Evolutionary conservation across 164 flowering plant genomes (phyloP), one percentile per base, ranked within the genome.

Genomic region (Chimonanthus salicifolius): DNA sequence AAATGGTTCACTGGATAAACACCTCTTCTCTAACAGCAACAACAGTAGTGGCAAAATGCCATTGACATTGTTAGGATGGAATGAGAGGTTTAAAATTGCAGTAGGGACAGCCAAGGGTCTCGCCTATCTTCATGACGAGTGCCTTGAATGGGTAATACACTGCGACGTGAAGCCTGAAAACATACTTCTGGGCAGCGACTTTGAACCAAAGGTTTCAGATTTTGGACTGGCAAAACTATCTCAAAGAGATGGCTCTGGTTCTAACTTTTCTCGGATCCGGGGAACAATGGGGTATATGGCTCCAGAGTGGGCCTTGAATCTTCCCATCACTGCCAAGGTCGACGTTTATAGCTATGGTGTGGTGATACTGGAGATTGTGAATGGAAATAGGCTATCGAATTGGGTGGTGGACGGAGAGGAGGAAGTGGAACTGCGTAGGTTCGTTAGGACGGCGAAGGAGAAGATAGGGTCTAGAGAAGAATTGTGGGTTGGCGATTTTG

Each of bases 1-100:
- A 49, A 58, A 73, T 49, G 83, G 83, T 0, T 82, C 86, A 6
- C 54, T 84, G 46, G 84, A 78, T 16, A 67, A 72, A 33, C 74
- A 80, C 64, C 58, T 84, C 4, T 50, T 63, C 46, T 64, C 74
- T 8, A 68, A 74, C 49, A 2, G 21, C 48, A 44, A 10, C 49
- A 68, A 71, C 68, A 67, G 79, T 0, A 83, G 72, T n/a, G 60
- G 60, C 60, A 9, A 54, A 10, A 10, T 54, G 60, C 70, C 60
- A 7, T 0, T 11, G 48, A 63, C 47, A 3, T 51, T 47, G 15
- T 48, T 73, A 16, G 67, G 47, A 47, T 77, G 80, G 80, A 66
- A 65, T 5, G 46, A 70, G 18, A 77, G 80, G 70, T 70, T 64
- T 8, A 70, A 71, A 49, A 74, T 73, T 33, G 76, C 76, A 2